phyloP scores from a whole-genome alignment of 495 filamentous ascomycete species.

The Amorphotheca resinae region DNA sequence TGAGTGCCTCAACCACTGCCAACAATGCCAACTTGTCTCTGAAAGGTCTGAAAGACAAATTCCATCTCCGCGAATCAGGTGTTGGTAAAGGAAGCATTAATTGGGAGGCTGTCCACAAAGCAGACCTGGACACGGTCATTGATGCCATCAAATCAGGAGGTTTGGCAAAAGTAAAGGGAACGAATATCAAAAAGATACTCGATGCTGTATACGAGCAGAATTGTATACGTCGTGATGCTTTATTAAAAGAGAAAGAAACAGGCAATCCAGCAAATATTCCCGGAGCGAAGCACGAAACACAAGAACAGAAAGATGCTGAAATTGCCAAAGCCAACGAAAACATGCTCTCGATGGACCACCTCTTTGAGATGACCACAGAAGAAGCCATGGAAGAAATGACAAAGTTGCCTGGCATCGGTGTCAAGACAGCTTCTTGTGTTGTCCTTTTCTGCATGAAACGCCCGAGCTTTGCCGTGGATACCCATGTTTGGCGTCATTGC shows the following conservation, averaged over 20 bases:
- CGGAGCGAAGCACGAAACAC: constrained; percentile 20
- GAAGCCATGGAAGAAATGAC: constrained; percentile 63
- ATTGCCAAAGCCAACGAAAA: constrained; percentile 39
- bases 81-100: constrained; percentile 59
- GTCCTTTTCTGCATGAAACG: constrained; percentile 66
- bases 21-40: constrained; percentile 58
- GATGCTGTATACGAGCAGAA: constrained; percentile 67
- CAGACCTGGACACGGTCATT: constrained; percentile 48
- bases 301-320: constrained; percentile 24
- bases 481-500: constrained; percentile 69
- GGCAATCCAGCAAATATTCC: constrained; percentile 18
- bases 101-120: constrained; percentile 69
- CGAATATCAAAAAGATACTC: constrained; percentile 68
- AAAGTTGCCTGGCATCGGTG: constrained; percentile 73
- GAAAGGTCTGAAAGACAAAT: constrained; percentile 53
- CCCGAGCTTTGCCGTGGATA: constrained; percentile 76
- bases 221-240: constrained; percentile 28
- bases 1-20: constrained; percentile 64
- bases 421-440: constrained; percentile 85
- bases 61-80: constrained; percentile 38
- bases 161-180: constrained; percentile 56
- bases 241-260: constrained; percentile 22
- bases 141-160: constrained; percentile 66
- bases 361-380: constrained; percentile 52
- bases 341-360: constrained; percentile 60